Evolutionary conservation across 2,329 filamentous ascomycete species (phyloP), one percentile per base, ranked within the genome.

Genomic region (Penicillium occitanis): DNA sequence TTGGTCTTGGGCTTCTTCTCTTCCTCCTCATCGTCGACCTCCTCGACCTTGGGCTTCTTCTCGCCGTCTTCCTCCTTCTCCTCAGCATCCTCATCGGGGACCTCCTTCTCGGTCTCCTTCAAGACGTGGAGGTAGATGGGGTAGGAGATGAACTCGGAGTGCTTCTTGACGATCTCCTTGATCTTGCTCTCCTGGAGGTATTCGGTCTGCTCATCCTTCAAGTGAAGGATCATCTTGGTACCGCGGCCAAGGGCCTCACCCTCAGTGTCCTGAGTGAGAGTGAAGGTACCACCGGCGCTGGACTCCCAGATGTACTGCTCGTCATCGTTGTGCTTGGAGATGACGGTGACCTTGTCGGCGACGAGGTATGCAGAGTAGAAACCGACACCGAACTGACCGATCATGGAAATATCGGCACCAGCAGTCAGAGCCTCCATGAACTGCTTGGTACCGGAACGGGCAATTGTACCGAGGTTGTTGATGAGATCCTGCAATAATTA

Each of bases 101-200:
- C 93, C 87, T 99, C 95, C 77, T 88, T 97, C 91, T 99, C 95
- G 72, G 90, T 93, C 91, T 99, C 95, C 91, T 99, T 99, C 82
- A 91, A 84, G 78, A 99, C 93, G 86, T 99, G 95, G 73, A 99
- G 94, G 88, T 97, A 99, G 90, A 99, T 99, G 79, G 95, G 95
- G 88, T 99, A 99, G 61, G 95, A 98, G 87, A 99, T 99, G 88
- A 99, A 99, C 87, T 99, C 95, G 80, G 95, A 98, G 91, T 99
- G 95, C 92, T 99, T 99, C 93, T 98, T 98, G 87, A 99, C 93
- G 73, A 99, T 94, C 88, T 99, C 95, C 91, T 99, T 99, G 87
- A 99, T 91, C 88, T 94, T 95, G 87, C 87, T 87, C 91, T 99
- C 95, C 84, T 98, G 96, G 73, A 98, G 87, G 89, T 97, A 99